Evolutionary conservation across 1,139 yeast species (phyloP), one percentile per base, ranked within the genome.

Genomic region (Nakaseomyces delphensis): DNA sequence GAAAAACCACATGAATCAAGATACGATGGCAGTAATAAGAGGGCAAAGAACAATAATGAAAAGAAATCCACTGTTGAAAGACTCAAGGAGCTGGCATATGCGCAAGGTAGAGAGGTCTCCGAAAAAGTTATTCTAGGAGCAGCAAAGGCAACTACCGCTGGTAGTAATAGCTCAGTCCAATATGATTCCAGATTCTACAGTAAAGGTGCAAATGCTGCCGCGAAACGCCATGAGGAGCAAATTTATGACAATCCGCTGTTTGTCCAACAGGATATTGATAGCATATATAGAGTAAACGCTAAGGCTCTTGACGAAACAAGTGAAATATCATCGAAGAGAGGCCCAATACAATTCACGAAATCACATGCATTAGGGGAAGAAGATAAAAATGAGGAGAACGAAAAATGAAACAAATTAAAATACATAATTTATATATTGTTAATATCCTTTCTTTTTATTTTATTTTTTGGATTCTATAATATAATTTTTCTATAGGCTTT

Each of bases 181-280:
- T 75, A 74, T 51, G 85, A 79, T 53, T 69, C 82, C 0, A 65
- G 82, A 19, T 56, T 79, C 27, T 76, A 69, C 48, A 59, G 73
- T 9, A 69, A 69, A 31, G 71, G 71, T 4, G 68, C 74, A 2
- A 57, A 58, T 9, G 49, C 65, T 1, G 62, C 67, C 14, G 60
- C 66, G 5, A 63, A 66, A 30, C 64, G 65, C 42, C 63, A 65
- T 44, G 72, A 69, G 28, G 77, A 73, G 43, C 74, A 72, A 49
- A 62, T 74, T 3, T 79, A 79, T 50, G 81, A 76, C 49, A 67
- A 61, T 43, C 77, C 83, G 1, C 57, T 79, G 27, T 79, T 78
- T 33, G 72, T 69, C 2, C 74, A 74, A 41, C 74, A 71, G 43
- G 76, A 73, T 8, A 63, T 75, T 8, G 69, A 69, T 41, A 69